Conservation (phyloP, 2,329 filamentous ascomycete species). For the Aspergillus pseudoglaucus region DNA sequence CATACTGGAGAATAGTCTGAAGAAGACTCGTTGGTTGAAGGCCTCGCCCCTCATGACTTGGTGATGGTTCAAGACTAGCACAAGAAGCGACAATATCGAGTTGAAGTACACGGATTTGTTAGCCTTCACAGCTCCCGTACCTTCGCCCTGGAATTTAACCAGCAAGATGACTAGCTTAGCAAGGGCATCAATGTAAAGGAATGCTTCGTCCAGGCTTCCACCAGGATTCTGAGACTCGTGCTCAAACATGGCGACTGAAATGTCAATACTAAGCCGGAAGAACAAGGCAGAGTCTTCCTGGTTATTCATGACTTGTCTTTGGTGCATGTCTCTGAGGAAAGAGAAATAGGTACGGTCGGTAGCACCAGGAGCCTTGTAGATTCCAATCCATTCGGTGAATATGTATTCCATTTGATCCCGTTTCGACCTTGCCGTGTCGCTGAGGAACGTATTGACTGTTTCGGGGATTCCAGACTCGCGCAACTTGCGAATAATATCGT, state of each 20-base stretch:
- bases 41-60: conserved; percentile 71
- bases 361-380: conserved; percentile 70
- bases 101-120: conserved; percentile 68
- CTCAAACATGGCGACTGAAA: conserved; percentile 72
- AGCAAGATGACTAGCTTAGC: conserved; percentile 73
- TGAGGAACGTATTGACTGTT: conserved; percentile 48
- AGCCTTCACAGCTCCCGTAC: conserved; percentile 51
- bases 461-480: conserved; percentile 50
- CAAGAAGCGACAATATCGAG: conserved; percentile 67
- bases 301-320: conserved; percentile 63
- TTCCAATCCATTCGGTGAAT: conserved; percentile 88
- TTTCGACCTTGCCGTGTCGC: conserved; percentile 53
- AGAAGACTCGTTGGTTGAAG: conserved; percentile 86
- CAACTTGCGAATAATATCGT: conserved; percentile 64
- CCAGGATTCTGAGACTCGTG: conserved; percentile 56
- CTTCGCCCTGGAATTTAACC: conserved; percentile 63
- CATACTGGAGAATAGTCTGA: conserved; percentile 77
- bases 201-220: conserved; percentile 55
- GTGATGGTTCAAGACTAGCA: conserved; percentile 78
- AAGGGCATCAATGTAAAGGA: conserved; percentile 68
- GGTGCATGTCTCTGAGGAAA: conserved; percentile 80
- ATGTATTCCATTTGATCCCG: conserved; percentile 88
- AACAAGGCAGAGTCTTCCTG: conserved; percentile 75
- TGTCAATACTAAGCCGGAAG: conserved; percentile 72
- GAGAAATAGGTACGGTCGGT: conserved; percentile 64